phyloP scores from a whole-genome alignment of 2,329 filamentous ascomycete genomes.

The Pestalotiopsis sp. region DNA sequence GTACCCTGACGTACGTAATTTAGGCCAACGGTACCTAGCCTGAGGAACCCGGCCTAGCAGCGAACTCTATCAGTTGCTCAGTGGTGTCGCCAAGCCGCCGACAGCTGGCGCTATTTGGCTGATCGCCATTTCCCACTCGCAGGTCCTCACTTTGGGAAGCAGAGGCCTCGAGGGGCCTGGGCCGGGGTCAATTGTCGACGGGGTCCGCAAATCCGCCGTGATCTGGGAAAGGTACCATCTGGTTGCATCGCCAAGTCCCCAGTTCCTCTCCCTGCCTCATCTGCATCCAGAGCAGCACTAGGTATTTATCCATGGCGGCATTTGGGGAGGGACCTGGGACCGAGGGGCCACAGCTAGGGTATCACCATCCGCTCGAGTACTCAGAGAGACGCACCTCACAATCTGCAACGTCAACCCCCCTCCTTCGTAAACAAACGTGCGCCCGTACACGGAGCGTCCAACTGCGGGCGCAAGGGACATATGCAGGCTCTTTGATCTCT shows the following conservation, averaged over 20 bases:
- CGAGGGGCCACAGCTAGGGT: background rate
- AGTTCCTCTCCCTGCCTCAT: background rate
- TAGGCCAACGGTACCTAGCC: background rate
- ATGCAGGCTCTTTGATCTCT: background rate
- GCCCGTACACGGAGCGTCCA: background rate
- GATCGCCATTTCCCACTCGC: background rate
- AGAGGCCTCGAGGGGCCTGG: background rate
- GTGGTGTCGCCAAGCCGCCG: background rate
- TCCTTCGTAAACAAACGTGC: background rate
- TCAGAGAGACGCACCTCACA: slow-evolving; percentile 8
- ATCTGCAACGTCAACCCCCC: slow-evolving; percentile 6
- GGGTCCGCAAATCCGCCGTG: background rate
- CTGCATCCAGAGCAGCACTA: background rate
- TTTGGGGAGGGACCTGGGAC: background rate
- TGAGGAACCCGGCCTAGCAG: background rate
- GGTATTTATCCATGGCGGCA: background rate
- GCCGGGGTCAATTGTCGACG: background rate
- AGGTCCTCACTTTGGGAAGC: background rate
- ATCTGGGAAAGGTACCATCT: background rate
- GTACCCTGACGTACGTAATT: background rate
- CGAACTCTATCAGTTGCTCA: background rate
- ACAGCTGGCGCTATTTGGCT: background rate
- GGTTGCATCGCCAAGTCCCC: background rate
- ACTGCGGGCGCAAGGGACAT: background rate
- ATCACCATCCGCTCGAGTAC: background rate